A percentile compares a stretch with the other conserved stretches of the same genome.
phyloP scores from a whole-genome alignment of 148 eudicot species.

The Cornus suecica region DNA sequence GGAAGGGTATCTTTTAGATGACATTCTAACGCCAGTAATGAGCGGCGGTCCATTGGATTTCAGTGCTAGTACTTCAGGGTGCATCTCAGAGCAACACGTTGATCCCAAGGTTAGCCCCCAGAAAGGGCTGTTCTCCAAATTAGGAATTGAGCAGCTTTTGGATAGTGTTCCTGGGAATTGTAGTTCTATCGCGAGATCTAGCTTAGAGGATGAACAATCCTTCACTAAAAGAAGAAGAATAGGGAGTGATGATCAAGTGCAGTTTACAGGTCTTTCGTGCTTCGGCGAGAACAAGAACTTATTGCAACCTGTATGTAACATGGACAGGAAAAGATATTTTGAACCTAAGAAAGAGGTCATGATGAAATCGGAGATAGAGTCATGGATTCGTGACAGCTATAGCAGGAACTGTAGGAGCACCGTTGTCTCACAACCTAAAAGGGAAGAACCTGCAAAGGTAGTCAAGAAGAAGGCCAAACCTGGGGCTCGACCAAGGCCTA shows the following conservation, averaged over 20 bases:
- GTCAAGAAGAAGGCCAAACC: constrained; percentile 68
- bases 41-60: constrained; percentile 23
- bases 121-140: constrained; percentile 60
- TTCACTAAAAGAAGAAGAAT: constrained; percentile 44
- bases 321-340: constrained; percentile 12
- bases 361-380: constrained; percentile 25
- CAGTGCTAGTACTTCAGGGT: constrained; percentile 24
- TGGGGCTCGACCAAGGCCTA: constrained; percentile 75
- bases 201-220: constrained; percentile 41
- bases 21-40: constrained; percentile 26
- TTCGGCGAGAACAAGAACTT: constrained; percentile 18
- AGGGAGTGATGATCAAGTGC: constrained; percentile 27
- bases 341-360: constrained; percentile 28
- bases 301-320: constrained; percentile 19
- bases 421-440: constrained; percentile 32
- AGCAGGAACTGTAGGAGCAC: constrained; percentile 39
- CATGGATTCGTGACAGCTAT: constrained; percentile 35
- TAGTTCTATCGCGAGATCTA: constrained; percentile 32
- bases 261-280: constrained; percentile 6
- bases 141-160: constrained; percentile 60
- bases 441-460: constrained; percentile 37
- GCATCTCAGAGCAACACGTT: constrained; percentile 30
- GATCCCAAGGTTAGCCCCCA: constrained; percentile 18
- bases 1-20: constrained; percentile 22
- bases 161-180: constrained; percentile 31